These are phyloP conservation scores for Sporothrix humicola DNA, from an alignment of 2,329 filamentous ascomycete species.

Conservation along the genomic window DNA sequence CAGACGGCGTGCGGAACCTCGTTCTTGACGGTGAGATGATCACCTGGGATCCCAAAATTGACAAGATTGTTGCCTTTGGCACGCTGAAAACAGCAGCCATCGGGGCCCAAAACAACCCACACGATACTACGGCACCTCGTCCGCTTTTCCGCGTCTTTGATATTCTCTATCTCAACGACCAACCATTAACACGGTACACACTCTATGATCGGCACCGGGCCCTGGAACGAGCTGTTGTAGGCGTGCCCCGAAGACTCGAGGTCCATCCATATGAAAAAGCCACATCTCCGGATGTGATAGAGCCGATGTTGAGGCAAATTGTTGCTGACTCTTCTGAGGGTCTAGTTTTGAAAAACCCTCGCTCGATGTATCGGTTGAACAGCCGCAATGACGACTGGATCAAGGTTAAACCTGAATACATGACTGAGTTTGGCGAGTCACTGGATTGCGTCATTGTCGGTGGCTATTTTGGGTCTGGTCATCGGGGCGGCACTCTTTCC, in stretches of 20 bases:
- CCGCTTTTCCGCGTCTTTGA: conserved; percentile 90
- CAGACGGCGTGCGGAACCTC: conserved; percentile 76
- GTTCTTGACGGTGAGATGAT: conserved; percentile 99
- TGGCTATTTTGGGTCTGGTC: conserved; percentile 89
- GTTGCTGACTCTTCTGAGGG: conserved; percentile 89
- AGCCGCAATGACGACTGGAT: conserved; percentile 95
- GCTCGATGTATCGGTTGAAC: conserved; percentile 83
- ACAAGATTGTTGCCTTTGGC: conserved; percentile 87
- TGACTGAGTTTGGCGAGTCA: conserved; percentile 93
- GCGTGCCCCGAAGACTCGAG: conserved; percentile 78
- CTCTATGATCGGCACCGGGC: conserved; percentile 80
- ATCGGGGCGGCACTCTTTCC: conserved; percentile 79
- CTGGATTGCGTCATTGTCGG: conserved; percentile 89
- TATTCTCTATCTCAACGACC: conserved; percentile 85
- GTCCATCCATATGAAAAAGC: conserved; percentile 75
- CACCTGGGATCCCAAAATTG: conserved; percentile 87
- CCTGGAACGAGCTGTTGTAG: conserved; percentile 71
- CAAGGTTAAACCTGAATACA: conserved; percentile 98
- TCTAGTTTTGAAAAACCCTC: conserved; percentile 90
- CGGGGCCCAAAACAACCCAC: conserved; percentile 76
- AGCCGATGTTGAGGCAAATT: conserved; percentile 78
- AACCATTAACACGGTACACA: conserved; percentile 78
- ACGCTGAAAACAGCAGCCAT: conserved; percentile 91
- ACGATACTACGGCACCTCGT: conserved; percentile 66
- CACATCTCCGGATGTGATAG: conserved; percentile 72